Evolutionary conservation across 768 basidiomycete genomes (phyloP).

Genomic region (Panus rudis): DNA sequence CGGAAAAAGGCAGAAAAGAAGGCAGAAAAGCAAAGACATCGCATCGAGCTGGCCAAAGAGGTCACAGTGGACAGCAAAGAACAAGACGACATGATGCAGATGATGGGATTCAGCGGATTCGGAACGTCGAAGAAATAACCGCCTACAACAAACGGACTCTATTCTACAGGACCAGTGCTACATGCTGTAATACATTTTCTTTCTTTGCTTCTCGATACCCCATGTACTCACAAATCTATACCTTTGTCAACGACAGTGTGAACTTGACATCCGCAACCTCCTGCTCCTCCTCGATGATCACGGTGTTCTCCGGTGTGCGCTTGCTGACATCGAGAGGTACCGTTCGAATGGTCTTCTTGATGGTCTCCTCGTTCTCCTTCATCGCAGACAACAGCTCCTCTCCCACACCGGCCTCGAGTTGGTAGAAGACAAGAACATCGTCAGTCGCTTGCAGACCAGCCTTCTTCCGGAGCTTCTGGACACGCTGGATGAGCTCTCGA

Average conservation of each 20-base stretch:
- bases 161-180: constrained; percentile 23
- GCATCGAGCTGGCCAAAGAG: constrained; percentile 55
- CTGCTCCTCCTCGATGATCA: constrained; percentile 82
- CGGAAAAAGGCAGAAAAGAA: constrained; percentile 77
- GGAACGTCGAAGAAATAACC: constrained; percentile 75
- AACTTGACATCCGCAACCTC: constrained; percentile 79
- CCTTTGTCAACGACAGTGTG: constrained; percentile 54
- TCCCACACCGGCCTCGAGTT: constrained; percentile 63
- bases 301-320: constrained; percentile 37
- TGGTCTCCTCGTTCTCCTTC: constrained; percentile 55
- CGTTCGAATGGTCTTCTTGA: constrained; percentile 69
- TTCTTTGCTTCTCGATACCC: constrained; percentile 10
- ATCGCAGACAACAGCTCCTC: constrained; percentile 61
- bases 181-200: constrained; percentile 26
- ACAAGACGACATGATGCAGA: constrained; percentile 58
- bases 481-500: constrained; percentile 84
- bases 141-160: neutral
- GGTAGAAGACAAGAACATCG: constrained; percentile 83
- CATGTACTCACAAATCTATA: constrained; percentile 5
- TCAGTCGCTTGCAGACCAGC: constrained; percentile 94
- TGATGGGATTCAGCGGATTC: constrained; percentile 94
- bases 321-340: constrained; percentile 55
- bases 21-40: constrained; percentile 66
- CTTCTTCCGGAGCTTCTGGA: constrained; percentile 94
- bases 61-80: constrained; percentile 30